Evolutionary conservation across 1,284 basidiomycete genomes (phyloP).

Genomic region (Rhodotorula glutinis): DNA sequence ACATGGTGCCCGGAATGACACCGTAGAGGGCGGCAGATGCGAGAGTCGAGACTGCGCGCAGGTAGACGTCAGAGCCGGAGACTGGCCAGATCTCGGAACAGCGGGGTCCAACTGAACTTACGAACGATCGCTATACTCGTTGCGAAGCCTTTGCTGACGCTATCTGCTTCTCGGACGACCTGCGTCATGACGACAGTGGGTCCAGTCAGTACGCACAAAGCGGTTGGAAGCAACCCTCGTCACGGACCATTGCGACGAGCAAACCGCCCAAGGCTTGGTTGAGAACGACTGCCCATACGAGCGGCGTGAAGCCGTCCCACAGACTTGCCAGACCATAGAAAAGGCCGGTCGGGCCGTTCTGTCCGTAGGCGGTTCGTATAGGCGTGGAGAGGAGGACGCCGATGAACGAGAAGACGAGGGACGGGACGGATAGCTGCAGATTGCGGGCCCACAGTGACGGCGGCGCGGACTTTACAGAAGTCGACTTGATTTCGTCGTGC

Average conservation of each 20-base stretch:
- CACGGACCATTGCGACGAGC: slow-evolving; percentile 39
- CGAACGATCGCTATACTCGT: slow-evolving; percentile 42
- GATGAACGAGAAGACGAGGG: slow-evolving; percentile 34
- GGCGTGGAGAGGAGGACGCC: slow-evolving; percentile 27
- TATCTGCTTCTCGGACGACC: slow-evolving; percentile 40
- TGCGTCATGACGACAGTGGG: no score
- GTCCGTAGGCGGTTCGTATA: neutral
- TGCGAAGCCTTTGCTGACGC: slow-evolving; percentile 44
- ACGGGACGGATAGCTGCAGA: slow-evolving; percentile 41
- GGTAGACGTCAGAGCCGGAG: no score
- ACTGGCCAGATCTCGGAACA: no score
- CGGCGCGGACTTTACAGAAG: neutral
- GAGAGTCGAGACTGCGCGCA: slow-evolving; percentile 37
- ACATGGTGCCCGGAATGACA: slow-evolving; percentile 27
- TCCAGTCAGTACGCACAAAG: no score
- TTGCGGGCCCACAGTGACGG: slow-evolving; percentile 37
- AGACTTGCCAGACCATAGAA: neutral
- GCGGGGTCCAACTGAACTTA: slow-evolving; percentile 27
- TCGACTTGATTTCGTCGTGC: neutral
- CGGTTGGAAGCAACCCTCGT: no score
- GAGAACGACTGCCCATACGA: slow-evolving; percentile 42
- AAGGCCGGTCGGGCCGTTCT: neutral
- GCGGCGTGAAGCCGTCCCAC: slow-evolving; percentile 34
- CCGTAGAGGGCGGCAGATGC: slow-evolving; percentile 27
- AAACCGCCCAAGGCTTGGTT: slow-evolving; percentile 42